Conservation (phyloP, 2,329 filamentous ascomycete genomes). For the Xylaria sp. region DNA sequence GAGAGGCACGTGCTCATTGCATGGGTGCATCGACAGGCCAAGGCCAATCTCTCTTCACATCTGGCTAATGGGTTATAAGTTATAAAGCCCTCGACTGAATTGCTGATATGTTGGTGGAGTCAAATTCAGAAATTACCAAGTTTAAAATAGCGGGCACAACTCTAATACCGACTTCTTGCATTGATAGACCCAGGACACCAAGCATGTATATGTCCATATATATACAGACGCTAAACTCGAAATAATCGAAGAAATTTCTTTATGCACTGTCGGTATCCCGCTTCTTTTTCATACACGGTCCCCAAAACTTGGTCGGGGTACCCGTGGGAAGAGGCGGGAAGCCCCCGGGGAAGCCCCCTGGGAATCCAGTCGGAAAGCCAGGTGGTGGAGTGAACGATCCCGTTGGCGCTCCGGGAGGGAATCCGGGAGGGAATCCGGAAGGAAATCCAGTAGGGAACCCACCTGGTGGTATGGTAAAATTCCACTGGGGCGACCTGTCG, state of each 20-base stretch:
- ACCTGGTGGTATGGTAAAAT: constrained; percentile 28
- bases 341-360: constrained; percentile 21
- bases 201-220: constrained; percentile 3
- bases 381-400: constrained; percentile 20
- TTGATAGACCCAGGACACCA: constrained; percentile 16
- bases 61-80: neutral
- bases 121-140: neutral
- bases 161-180: constrained; percentile 1
- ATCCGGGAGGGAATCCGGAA: constrained; percentile 7
- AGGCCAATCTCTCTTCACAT: neutral
- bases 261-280: constrained; percentile 15
- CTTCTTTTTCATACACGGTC: constrained; percentile 36
- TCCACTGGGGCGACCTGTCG: constrained; percentile 26
- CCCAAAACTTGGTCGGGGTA: constrained; percentile 28
- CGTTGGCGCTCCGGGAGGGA: constrained; percentile 16
- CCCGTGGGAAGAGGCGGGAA: constrained; percentile 25
- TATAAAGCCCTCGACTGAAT: neutral
- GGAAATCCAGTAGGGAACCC: constrained; percentile 20
- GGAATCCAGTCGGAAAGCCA: constrained; percentile 8
- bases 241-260: neutral
- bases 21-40: neutral
- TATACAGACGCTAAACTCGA: neutral
- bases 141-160: constrained; percentile 2
- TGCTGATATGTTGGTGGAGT: neutral
- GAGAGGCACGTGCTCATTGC: constrained; percentile 1